A percentile compares a stretch with the other conserved stretches of the same genome.
phyloP scores from a whole-genome alignment of 75 land plant genomes.

The Pinus taeda region DNA sequence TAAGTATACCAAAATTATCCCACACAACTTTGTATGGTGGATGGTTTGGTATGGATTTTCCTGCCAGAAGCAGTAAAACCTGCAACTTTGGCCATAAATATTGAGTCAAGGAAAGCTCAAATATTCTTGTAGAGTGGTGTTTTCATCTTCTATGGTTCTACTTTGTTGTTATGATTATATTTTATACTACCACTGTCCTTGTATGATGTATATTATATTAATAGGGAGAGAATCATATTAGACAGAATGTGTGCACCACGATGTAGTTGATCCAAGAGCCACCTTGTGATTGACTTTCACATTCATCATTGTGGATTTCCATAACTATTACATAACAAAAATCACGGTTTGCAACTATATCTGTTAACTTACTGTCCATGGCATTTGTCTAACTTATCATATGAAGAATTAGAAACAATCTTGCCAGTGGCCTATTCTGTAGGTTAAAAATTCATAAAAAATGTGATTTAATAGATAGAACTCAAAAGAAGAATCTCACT shows the following conservation, averaged over 20 bases:
- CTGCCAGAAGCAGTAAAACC: too few relatives aligned
- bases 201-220: background rate
- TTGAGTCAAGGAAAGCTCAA: too few relatives aligned
- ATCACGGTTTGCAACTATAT: background rate
- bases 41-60: too few relatives aligned
- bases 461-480: background rate
- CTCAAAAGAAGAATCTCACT: background rate
- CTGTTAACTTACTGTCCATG: background rate
- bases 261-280: background rate
- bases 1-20: too few relatives aligned
- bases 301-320: background rate
- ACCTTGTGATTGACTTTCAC: background rate
- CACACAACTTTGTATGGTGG: too few relatives aligned
- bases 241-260: background rate
- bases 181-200: too few relatives aligned
- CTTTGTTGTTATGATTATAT: too few relatives aligned
- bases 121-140: too few relatives aligned
- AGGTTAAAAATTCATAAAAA: background rate
- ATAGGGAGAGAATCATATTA: background rate
- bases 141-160: too few relatives aligned
- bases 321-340: background rate
- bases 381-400: background rate
- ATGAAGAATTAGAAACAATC: background rate
- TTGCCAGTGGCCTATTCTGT: background rate
- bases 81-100: too few relatives aligned